phyloP scores from a whole-genome alignment of 805 yeast genomes.

The Wickerhamomyces chaumierensis region DNA sequence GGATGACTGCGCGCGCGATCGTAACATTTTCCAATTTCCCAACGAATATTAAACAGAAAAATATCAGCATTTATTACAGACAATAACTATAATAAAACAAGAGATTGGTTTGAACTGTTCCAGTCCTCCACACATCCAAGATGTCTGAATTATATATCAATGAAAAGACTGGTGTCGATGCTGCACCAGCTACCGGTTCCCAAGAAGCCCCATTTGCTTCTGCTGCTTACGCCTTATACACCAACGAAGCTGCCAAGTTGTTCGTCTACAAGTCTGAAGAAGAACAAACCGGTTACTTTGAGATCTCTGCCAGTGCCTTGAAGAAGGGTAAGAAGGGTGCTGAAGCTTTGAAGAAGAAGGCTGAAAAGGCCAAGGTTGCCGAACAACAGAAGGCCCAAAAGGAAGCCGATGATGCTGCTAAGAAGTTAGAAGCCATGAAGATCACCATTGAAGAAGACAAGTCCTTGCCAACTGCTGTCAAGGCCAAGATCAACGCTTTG shows the following conservation, averaged over 20 bases:
- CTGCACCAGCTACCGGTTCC: slow-evolving; percentile 45
- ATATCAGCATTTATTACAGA: too few species aligned
- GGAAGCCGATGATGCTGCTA: slow-evolving; percentile 62
- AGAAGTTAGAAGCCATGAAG: slow-evolving; percentile 68
- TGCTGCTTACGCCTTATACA: slow-evolving; percentile 70
- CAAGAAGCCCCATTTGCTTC: slow-evolving; percentile 64
- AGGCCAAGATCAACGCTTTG: slow-evolving; percentile 44
- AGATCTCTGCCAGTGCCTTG: slow-evolving; percentile 80
- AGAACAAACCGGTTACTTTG: slow-evolving; percentile 42
- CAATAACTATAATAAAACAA: too few species aligned
- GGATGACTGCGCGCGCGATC: not conserved
- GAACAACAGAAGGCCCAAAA: slow-evolving; percentile 40
- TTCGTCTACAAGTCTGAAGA: slow-evolving; percentile 51
- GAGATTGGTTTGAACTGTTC: too few species aligned
- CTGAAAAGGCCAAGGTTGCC: slow-evolving; percentile 38
- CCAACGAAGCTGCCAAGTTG: slow-evolving; percentile 35
- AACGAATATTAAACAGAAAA: too few species aligned
- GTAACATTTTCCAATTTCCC: not conserved
- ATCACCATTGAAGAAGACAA: slow-evolving; percentile 67
- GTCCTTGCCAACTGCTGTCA: slow-evolving; percentile 58
- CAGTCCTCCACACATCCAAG: not conserved
- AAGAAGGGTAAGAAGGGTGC: slow-evolving; percentile 96
- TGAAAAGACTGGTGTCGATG: slow-evolving; percentile 63
- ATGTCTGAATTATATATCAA: slow-evolving; percentile 28
- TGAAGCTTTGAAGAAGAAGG: slow-evolving; percentile 75